Evolutionary conservation across 2,329 filamentous ascomycete species (phyloP), one percentile per base, ranked within the genome.

Genomic region (Coleophoma crateriformis): DNA sequence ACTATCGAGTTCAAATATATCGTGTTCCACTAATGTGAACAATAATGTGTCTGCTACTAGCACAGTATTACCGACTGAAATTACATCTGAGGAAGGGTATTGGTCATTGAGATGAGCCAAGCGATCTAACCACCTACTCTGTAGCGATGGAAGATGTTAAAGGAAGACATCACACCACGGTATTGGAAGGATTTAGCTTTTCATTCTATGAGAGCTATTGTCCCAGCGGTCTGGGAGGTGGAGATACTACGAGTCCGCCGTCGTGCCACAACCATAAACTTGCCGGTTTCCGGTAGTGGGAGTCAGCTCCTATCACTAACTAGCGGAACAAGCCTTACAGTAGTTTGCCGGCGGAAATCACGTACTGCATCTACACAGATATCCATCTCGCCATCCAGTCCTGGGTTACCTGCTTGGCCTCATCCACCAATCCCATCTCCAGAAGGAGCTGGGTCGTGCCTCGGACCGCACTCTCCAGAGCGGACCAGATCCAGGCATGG

Each of bases 311-410:
- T 38, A n/a, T 38, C 3, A 7, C 15, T 38, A 32, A 42, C 19
- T 19, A 4, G 27, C 8, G 40, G 27, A n/a, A 11, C 41, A 4
- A 44, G 27, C n/a, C 11, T 44, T 22, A 15, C 12, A 7, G 19
- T 37, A 19, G 22, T 14, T 20, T 20, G n/a, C n/a, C 45, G 8
- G 3, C 19, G 19, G 19, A 19, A 19, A 19, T 19, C 19, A 19
- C 19, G 19, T 3, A 19, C 19, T 2, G 19, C 19, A 32, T 20
- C 44, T 58, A 70, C 43, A 79, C 62, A 43, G 71, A 68, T 47
- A 84, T 82, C 82, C 82, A 87, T 50, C 84, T 71, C 2, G 79
- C 82, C 82, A 87, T 85, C 83, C 83, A 87, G 53, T 79, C 78
- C 33, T 81, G 69, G 2, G 79, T 78, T 15, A 84, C 70, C 33